Evolutionary conservation across 768 basidiomycete species (phyloP).

Genomic region (Plicaturopsis crispa): DNA sequence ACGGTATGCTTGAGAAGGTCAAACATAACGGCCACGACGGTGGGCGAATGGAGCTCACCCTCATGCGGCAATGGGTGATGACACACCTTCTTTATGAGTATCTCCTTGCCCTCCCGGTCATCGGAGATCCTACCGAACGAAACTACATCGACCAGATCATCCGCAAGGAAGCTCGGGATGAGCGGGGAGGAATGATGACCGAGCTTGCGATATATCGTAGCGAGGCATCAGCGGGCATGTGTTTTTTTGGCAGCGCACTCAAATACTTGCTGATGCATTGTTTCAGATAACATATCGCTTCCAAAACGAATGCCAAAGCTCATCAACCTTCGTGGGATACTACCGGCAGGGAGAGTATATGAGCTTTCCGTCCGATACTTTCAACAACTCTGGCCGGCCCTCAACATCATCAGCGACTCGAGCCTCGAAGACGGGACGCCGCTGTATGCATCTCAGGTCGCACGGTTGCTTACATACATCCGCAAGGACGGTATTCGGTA

Average conservation of each 20-base stretch:
- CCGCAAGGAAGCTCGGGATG: slow-evolving; percentile 7
- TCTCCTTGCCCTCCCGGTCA: slow-evolving; percentile 11
- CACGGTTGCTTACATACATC: slow-evolving; percentile 9
- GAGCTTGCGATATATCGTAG: slow-evolving; percentile 15
- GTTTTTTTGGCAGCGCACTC: no score
- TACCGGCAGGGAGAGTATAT: slow-evolving; percentile 2
- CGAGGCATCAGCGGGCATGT: no score
- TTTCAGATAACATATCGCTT: not conserved
- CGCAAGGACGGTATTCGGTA: slow-evolving; percentile 17
- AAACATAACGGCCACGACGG: slow-evolving; percentile 23
- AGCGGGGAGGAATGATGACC: slow-evolving; percentile 14
- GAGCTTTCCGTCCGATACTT: slow-evolving; percentile 5
- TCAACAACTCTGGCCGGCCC: slow-evolving; percentile 7
- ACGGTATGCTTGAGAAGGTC: slow-evolving; percentile 23
- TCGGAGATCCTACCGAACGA: slow-evolving; percentile 6
- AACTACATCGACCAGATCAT: slow-evolving; percentile 9
- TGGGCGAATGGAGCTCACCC: slow-evolving; percentile 21
- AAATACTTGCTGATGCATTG: no score
- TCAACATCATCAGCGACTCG: slow-evolving; percentile 4
- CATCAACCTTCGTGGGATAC: not conserved
- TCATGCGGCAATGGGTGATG: slow-evolving; percentile 20
- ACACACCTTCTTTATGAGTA: slow-evolving; percentile 18
- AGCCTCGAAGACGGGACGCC: not conserved
- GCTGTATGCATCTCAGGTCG: slow-evolving; percentile 2
- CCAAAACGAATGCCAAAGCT: not conserved